Evolutionary conservation across 106 monocot species (phyloP), one percentile per base, ranked within the genome.

Genomic region (Acorus calamus): DNA sequence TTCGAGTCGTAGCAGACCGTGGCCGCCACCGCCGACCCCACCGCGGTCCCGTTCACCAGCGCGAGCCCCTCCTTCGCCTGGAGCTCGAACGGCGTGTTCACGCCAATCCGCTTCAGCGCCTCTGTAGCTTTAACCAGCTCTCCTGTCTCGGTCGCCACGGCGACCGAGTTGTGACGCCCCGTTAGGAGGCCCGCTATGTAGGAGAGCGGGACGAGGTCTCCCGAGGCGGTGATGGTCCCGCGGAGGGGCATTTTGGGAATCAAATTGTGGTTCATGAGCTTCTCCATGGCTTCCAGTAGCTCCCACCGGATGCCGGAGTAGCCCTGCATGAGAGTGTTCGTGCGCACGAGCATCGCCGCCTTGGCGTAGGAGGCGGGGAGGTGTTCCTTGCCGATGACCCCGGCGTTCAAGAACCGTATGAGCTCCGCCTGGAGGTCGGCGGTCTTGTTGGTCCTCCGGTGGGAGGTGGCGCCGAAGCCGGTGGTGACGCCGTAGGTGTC

Each of bases 381-480:
- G 7, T 49, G 44, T 45, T 48, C 11, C 47, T 28, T 28, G 28
- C 28, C 46, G 47, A 63, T 14, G 5, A 63, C 48, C 13, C 63
- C 63, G 5, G 63, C 63, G 11, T 63, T 63, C 11, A 63, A 12
- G 63, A 63, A 63, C 63, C 63, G 45, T 46, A 10, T 47, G 6
- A 11, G 44, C 8, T 14, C 60, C 7, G 28, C 28, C 28, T 28
- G 28, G 28, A 8, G 45, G 60, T 41, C 14, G 42, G 5, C 45
- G 60, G 60, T 8, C 42, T 4, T 5, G 42, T 60, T n/a, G 42
- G 14, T 44, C 11, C 60, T 60, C 52, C 81, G 77, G 74, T 85
- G 85, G n/a, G 85, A 85, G 44, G 80, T 78, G 52, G 85, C 73
- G 9, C 85, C 85, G 70, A 85, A 85, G 9, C 85, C 85, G 47